phyloP scores from a whole-genome alignment of 352 stramenopile species.

The Phytophthora pluvialis region DNA sequence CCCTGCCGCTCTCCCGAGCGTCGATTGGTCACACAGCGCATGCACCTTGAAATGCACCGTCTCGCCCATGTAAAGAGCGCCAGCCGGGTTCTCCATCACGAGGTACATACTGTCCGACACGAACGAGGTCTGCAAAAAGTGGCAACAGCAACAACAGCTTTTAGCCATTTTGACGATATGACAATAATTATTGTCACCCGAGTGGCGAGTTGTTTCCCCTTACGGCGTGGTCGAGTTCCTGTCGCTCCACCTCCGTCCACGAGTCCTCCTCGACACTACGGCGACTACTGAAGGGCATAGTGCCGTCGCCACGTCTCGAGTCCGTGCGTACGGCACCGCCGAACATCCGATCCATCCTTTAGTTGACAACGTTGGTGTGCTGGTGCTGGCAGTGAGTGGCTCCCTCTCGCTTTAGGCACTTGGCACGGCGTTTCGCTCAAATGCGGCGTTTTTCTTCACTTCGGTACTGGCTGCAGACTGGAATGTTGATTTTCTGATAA shows the following conservation, averaged over 20 bases:
- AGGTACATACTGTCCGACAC: conserved; percentile 86
- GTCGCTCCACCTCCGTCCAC: conserved; percentile 83
- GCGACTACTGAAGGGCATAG: conserved; percentile 13
- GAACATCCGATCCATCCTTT: conserved; percentile 28
- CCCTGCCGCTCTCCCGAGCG: conserved; percentile 40
- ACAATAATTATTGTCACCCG: conserved; percentile 14
- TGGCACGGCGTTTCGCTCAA: background rate
- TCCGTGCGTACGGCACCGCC: background rate
- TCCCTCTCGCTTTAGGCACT: conserved; percentile 2
- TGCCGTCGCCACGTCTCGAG: conserved; percentile 9
- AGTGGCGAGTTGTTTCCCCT: conserved; percentile 14
- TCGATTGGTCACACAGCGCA: conserved; percentile 69
- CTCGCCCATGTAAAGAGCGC: conserved; percentile 65
- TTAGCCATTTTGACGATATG: conserved; percentile 1
- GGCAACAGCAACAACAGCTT: background rate
- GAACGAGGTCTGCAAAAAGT: conserved; percentile 63
- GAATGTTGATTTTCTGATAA: conserved; percentile 25
- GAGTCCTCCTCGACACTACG: conserved; percentile 76
- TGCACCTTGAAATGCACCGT: conserved; percentile 78
- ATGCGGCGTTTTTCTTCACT: conserved; percentile 12
- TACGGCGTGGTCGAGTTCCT: conserved; percentile 83
- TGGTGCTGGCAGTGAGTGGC: background rate
- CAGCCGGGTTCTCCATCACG: conserved; percentile 70
- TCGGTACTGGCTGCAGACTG: conserved; percentile 1
- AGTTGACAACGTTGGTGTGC: background rate